Evolutionary conservation across 169 alveolate species (phyloP).

Genomic region (Condylostoma magnum): DNA sequence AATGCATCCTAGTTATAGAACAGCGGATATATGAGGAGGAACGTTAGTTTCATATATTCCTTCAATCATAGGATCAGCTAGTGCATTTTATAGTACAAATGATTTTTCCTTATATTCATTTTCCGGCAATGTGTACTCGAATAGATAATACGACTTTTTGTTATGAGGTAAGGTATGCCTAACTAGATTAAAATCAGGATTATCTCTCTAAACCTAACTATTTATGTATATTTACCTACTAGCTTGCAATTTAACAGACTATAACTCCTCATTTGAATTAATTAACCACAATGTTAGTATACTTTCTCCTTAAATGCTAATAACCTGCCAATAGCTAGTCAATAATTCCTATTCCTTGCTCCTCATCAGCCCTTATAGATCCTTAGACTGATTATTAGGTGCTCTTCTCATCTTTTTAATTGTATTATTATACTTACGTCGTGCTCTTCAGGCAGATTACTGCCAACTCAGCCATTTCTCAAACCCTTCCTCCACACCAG

Average conservation of each 20-base stretch:
- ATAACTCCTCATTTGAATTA: slow-evolving; percentile 46
- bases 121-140: slow-evolving; percentile 67
- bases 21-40: slow-evolving; percentile 70
- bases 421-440: slow-evolving; percentile 50
- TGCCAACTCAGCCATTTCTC: slow-evolving; percentile 66
- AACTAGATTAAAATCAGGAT: slow-evolving; percentile 53
- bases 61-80: slow-evolving; percentile 72
- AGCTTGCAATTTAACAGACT: slow-evolving; percentile 60
- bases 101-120: slow-evolving; percentile 57
- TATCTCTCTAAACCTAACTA: slow-evolving; percentile 46
- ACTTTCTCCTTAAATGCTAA: slow-evolving; percentile 66
- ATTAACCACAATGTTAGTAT: slow-evolving; percentile 70
- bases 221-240: slow-evolving; percentile 71
- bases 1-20: slow-evolving; percentile 59
- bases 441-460: slow-evolving; percentile 64
- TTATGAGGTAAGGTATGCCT: slow-evolving; percentile 79
- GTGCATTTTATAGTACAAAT: slow-evolving; percentile 53
- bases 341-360: slow-evolving; percentile 55
- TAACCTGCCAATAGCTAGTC: slow-evolving; percentile 63
- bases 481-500: slow-evolving; percentile 56
- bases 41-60: slow-evolving; percentile 81
- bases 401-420: slow-evolving; percentile 35
- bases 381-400: slow-evolving; percentile 19
- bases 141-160: slow-evolving; percentile 62
- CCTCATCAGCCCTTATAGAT: slow-evolving; percentile 42